phyloP scores from a whole-genome alignment of 2,329 filamentous ascomycete species.

The Fusarium mexicanum region DNA sequence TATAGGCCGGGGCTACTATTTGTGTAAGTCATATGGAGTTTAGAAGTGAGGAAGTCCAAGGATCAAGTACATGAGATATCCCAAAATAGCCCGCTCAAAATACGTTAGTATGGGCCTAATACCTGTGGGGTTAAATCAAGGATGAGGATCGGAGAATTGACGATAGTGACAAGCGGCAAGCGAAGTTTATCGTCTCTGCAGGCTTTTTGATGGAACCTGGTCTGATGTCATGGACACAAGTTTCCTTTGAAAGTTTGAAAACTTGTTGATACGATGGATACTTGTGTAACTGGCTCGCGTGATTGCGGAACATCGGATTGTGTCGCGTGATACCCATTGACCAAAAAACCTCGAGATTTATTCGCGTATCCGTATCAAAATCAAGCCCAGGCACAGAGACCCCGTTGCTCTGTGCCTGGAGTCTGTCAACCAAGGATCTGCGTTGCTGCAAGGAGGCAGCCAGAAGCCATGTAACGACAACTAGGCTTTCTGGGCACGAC shows the following conservation, averaged over 20 bases:
- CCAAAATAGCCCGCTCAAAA: background rate
- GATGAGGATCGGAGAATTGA: constrained; percentile 9
- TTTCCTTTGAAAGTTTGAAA: background rate
- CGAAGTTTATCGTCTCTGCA: background rate
- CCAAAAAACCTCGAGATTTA: constrained; percentile 13
- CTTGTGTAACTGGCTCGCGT: background rate
- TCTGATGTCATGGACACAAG: background rate
- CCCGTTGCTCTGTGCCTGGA: constrained; percentile 15
- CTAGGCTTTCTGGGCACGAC: constrained; percentile 13
- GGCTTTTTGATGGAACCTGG: background rate
- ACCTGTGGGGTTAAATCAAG: background rate
- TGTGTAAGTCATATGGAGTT: background rate
- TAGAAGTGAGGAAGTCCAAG: background rate
- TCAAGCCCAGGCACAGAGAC: background rate
- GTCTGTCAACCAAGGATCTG: constrained; percentile 10
- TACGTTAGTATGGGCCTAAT: background rate
- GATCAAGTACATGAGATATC: background rate
- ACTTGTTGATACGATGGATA: background rate
- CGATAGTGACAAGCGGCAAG: background rate
- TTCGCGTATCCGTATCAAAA: constrained; percentile 14
- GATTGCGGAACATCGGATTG: constrained; percentile 13
- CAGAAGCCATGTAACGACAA: constrained; percentile 15
- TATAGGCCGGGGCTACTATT: background rate
- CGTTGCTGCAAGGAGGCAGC: constrained; percentile 27
- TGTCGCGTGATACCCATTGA: constrained; percentile 33